A percentile compares a stretch with the other conserved stretches of the same genome.
Conservation (phyloP, 345 rosid species). For the Moricandia arvensis region DNA sequence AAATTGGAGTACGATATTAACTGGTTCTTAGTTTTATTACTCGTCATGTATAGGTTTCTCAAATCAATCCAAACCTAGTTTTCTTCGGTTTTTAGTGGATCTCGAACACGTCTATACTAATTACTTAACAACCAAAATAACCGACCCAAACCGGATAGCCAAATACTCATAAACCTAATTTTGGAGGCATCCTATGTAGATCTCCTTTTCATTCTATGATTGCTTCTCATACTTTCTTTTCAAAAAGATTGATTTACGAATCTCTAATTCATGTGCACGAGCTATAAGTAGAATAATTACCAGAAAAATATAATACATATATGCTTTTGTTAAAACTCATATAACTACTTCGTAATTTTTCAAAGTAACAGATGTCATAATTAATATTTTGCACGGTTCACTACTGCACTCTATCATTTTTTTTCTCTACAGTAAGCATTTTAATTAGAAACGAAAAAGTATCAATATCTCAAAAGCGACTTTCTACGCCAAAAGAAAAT, state of each 20-base stretch:
- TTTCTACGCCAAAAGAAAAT: background rate
- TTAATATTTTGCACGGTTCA: background rate
- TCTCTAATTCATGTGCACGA: constrained; percentile 38
- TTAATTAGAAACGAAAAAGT: background rate
- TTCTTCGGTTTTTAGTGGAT: no score
- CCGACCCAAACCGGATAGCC: no score
- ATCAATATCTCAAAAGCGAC: background rate
- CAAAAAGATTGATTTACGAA: constrained; percentile 25
- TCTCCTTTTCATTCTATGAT: constrained; percentile 33
- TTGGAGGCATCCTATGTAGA: constrained; percentile 41
- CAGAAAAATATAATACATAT: background rate
- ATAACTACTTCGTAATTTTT: no score
- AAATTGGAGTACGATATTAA: no score
- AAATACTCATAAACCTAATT: background rate
- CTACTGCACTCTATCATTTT: background rate
- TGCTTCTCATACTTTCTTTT: constrained; percentile 30
- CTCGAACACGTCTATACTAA: no score
- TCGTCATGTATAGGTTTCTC: no score
- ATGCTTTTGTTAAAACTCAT: no score
- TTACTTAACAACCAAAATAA: no score
- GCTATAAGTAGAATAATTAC: constrained; percentile 32
- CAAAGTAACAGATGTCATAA: no score
- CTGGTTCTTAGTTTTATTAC: no score
- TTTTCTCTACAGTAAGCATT: background rate
- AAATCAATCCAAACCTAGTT: no score